Conservation (phyloP, 2,329 filamentous ascomycete genomes). For the Arthrobotrys megalospora region DNA sequence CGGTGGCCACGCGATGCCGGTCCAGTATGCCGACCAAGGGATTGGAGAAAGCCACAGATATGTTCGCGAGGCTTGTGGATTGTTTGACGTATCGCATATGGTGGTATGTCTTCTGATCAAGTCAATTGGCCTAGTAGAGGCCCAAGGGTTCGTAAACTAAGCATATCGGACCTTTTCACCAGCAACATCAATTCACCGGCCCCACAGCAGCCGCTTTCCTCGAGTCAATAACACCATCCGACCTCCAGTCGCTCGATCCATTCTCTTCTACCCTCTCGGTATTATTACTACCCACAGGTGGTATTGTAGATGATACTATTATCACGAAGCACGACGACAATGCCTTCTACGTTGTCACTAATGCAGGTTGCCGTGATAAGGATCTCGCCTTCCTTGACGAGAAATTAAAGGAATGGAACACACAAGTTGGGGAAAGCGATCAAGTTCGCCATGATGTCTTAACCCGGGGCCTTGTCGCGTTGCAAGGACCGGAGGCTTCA, state of each 20-base stretch:
- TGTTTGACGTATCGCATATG: slow-evolving; percentile 99
- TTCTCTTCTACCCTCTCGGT: slow-evolving; percentile 87
- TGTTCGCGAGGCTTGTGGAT: slow-evolving; percentile 86
- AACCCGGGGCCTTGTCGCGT: slow-evolving; percentile 83
- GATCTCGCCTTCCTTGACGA: slow-evolving; percentile 82
- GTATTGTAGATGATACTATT: slow-evolving; percentile 95
- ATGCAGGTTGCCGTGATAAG: slow-evolving; percentile 91
- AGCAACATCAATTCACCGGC: slow-evolving; percentile 74
- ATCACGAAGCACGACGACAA: slow-evolving; percentile 83
- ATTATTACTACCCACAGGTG: slow-evolving; percentile 85
- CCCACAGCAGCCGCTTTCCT: slow-evolving; percentile 85
- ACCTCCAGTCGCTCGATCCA: slow-evolving; percentile 75
- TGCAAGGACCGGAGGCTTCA: slow-evolving; percentile 86
- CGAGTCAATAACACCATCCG: slow-evolving; percentile 84
- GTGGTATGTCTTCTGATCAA: slow-evolving; percentile 68
- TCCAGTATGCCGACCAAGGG: slow-evolving; percentile 84
- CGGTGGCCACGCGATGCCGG: slow-evolving; percentile 91
- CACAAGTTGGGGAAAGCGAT: slow-evolving; percentile 71
- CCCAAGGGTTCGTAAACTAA: slow-evolving; percentile 22
- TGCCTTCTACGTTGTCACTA: slow-evolving; percentile 91
- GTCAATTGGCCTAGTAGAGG: neutral
- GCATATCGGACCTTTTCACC: neutral
- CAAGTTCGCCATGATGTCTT: slow-evolving; percentile 79
- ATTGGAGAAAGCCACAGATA: slow-evolving; percentile 90
- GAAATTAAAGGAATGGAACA: slow-evolving; percentile 76